phyloP scores from a whole-genome alignment of 164 flowering plant genomes.

The Annona cherimola region DNA sequence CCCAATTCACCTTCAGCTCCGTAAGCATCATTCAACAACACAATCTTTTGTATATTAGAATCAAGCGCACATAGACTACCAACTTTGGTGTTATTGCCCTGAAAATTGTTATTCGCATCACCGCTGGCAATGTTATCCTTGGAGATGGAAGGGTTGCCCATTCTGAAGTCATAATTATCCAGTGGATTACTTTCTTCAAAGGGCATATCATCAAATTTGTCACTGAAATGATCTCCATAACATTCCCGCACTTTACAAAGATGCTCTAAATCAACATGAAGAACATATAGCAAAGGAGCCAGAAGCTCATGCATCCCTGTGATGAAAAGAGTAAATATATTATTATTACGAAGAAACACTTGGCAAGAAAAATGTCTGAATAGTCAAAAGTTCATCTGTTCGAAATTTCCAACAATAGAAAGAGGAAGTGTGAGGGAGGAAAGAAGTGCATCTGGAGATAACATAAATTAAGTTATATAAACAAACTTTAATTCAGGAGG shows the following conservation, averaged over 20 bases:
- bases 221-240: slow-evolving; percentile 71
- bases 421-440: too few relatives aligned
- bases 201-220: slow-evolving; percentile 78
- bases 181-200: slow-evolving; percentile 51
- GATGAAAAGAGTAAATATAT: slow-evolving; percentile 1
- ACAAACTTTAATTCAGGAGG: neutral
- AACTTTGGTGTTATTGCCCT: slow-evolving; percentile 25
- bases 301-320: slow-evolving; percentile 97
- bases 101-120: slow-evolving; percentile 34
- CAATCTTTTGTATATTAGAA: slow-evolving; percentile 54
- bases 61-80: slow-evolving; percentile 56
- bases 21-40: slow-evolving; percentile 80
- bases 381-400: too few relatives aligned
- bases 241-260: slow-evolving; percentile 66
- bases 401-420: too few relatives aligned
- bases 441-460: too few relatives aligned
- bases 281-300: slow-evolving; percentile 89
- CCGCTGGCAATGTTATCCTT: slow-evolving; percentile 9
- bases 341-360: too few relatives aligned
- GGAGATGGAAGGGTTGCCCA: slow-evolving; percentile 27
- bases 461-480: too few relatives aligned
- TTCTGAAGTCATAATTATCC: slow-evolving; percentile 45
- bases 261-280: slow-evolving; percentile 74
- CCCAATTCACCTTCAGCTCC: slow-evolving; percentile 99
- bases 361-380: too few relatives aligned